Evolutionary conservation across 2,329 filamentous ascomycete genomes (phyloP).

Genomic region (Fusarium tjaetaba): DNA sequence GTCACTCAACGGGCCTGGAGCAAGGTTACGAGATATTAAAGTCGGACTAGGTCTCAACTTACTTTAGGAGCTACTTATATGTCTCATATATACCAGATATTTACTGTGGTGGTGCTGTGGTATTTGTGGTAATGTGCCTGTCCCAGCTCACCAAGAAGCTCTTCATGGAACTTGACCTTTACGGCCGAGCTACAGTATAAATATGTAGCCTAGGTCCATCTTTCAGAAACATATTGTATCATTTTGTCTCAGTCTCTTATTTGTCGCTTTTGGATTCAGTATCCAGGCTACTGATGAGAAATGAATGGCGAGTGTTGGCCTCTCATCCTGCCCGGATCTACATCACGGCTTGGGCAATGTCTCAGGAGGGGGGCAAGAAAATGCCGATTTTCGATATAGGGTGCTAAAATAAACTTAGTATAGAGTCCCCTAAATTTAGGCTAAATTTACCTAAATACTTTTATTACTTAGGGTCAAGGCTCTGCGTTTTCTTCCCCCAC

Average conservation of each 20-base stretch:
- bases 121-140: background rate
- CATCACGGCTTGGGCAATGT: background rate
- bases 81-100: background rate
- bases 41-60: background rate
- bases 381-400: too few species aligned
- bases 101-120: rapidly evolving
- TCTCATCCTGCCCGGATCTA: background rate
- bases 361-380: background rate
- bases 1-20: background rate
- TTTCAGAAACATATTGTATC: rapidly evolving
- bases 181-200: rapidly evolving
- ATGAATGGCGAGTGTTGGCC: background rate
- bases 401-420: too few species aligned
- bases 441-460: too few species aligned
- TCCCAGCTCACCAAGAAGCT: background rate
- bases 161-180: background rate
- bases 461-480: too few species aligned
- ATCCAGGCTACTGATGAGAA: background rate
- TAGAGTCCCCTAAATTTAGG: too few species aligned
- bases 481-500: too few species aligned
- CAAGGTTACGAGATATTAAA: rapidly evolving
- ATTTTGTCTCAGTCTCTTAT: rapidly evolving
- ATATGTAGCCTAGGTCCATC: rapidly evolving
- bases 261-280: rapidly evolving
- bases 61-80: rapidly evolving